Percentiles rank a stretch among this genome's conserved stretches.
Conservation (phyloP, 768 basidiomycete species). For the Exidia glandulosa region DNA sequence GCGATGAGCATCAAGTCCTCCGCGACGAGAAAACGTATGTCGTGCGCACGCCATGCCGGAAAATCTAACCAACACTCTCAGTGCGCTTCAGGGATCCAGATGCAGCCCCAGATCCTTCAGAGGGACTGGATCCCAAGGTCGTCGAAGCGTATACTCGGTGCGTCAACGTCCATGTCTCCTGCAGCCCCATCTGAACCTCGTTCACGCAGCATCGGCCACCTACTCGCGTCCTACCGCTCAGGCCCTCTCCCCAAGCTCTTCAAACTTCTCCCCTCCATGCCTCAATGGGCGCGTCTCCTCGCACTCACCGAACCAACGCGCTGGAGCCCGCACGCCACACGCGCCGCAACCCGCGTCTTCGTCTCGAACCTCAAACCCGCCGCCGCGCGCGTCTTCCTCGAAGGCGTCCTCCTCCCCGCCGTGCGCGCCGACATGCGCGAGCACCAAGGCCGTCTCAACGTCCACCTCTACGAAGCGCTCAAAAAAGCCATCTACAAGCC, state of each 20-base stretch:
- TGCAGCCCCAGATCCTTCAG: slow-evolving; percentile 55
- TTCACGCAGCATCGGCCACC: slow-evolving; percentile 70
- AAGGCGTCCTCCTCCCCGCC: slow-evolving; percentile 83
- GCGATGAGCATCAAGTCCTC: not conserved
- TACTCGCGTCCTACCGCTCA: slow-evolving; percentile 83
- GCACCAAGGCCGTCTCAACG: slow-evolving; percentile 50
- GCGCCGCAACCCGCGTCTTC: slow-evolving; percentile 89
- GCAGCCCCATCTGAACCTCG: not conserved
- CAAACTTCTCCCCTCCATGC: slow-evolving; percentile 94
- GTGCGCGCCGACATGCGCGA: slow-evolving; percentile 79
- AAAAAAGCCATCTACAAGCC: slow-evolving; percentile 93
- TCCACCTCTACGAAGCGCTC: slow-evolving; percentile 89
- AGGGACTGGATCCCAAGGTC: slow-evolving; percentile 84
- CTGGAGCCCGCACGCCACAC: slow-evolving; percentile 94
- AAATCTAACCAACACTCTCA: slow-evolving; percentile 4
- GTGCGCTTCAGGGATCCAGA: slow-evolving; percentile 9
- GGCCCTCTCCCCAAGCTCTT: slow-evolving; percentile 93
- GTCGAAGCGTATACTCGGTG: slow-evolving; percentile 91
- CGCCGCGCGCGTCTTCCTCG: slow-evolving; percentile 85
- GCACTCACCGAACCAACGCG: slow-evolving; percentile 85
- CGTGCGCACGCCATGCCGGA: too few species aligned
- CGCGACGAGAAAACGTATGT: slow-evolving; percentile 28
- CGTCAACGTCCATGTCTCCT: slow-evolving; percentile 16
- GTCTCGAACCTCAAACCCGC: slow-evolving; percentile 94
- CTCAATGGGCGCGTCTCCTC: slow-evolving; percentile 91